Evolutionary conservation across 768 basidiomycete genomes (phyloP), one percentile per base, ranked within the genome.

Genomic region (Plicaturopsis crispa): DNA sequence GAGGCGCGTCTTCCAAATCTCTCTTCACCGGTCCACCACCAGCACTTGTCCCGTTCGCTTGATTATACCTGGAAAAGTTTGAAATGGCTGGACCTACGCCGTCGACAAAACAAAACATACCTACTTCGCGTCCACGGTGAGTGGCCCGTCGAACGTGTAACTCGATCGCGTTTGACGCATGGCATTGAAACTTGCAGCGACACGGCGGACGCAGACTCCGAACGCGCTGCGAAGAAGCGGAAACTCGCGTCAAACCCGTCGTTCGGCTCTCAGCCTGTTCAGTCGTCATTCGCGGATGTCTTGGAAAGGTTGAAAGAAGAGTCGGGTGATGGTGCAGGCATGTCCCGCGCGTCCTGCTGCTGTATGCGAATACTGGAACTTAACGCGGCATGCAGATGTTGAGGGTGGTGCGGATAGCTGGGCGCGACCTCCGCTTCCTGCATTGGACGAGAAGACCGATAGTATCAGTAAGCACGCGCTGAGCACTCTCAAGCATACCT

Each of bases 351-450:
- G 14, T 11, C 6, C 1, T 35, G 13, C 6, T 24, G 17, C 4
- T 39, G 28, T 8, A 28, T 33, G 20, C 33, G 19, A 33, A 31
- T 36, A 17, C 33, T 44, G 26, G 35, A 14, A 6, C 5, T 23
- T 21, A 16, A 12, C 22, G 39, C 10, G 4, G 14, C 18, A 5
- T 42, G 35, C 38, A 84, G 84, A 63, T 33, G 75, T 75, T 7
- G 87, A 89, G 58, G 88, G 87, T 46, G 88, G 87, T 41, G 78
- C 83, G 14, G 72, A 84, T 53, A 56, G 61, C 28, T 92, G 89
- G 89, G 57, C 72, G 3, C 71, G 89, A 31, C 84, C 89, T 3
- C 44, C 53, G 6, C 58, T 84, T 8, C 65, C 66, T 4, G 52
- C 54, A 12, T 54, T 93, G 4, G 63, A 87, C 46, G 66, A 70